A percentile compares a stretch with the other conserved stretches of the same genome.
Conservation (phyloP, 108 stramenopile genomes). For the Discostella pseudostelligera region DNA sequence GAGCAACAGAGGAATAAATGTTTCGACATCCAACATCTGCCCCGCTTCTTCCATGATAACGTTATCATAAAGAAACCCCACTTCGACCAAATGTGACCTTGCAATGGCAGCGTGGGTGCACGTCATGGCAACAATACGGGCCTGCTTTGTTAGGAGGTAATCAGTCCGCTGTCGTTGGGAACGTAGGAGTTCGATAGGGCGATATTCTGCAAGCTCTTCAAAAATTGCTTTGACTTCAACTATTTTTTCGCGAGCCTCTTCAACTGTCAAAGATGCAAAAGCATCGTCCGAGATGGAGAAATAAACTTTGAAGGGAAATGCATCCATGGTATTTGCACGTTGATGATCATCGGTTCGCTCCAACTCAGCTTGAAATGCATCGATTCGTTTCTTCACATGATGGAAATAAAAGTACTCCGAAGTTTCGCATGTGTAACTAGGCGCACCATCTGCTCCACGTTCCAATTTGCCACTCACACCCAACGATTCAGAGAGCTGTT, state of each 20-base stretch:
- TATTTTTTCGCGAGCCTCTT: conserved; percentile 51
- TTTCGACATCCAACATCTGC: conserved; percentile 97
- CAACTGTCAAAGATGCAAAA: conserved; percentile 27
- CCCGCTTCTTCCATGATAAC: conserved; percentile 98
- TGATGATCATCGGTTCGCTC: conserved; percentile 1
- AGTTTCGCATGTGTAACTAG: conserved; percentile 92
- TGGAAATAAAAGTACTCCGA: conserved; percentile 87
- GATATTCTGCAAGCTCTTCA: conserved; percentile 88
- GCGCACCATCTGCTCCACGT: conserved; percentile 78
- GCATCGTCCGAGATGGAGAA: conserved; percentile 34
- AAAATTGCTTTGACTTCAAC: conserved; percentile 72
- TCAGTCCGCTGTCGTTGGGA: conserved; percentile 90
- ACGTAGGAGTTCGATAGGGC: conserved; percentile 94
- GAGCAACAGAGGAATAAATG: conserved; percentile 90
- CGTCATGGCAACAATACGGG: conserved; percentile 96
- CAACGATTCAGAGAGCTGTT: conserved; percentile 83
- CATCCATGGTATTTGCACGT: conserved; percentile 19
- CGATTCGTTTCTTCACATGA: conserved; percentile 60
- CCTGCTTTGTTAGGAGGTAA: conserved; percentile 95
- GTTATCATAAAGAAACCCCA: conserved; percentile 97
- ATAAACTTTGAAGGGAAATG: conserved; percentile 70
- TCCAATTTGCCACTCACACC: conserved; percentile 73
- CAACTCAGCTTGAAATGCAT: conserved; percentile 37
- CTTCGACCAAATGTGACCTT: conserved; percentile 81
- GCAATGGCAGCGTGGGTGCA: conserved; percentile 99